Percentiles rank a stretch among this genome's conserved stretches.
Evolutionary conservation across 176 grass and related monocot genomes (phyloP).

Genomic region (Sorghum bicolor): DNA sequence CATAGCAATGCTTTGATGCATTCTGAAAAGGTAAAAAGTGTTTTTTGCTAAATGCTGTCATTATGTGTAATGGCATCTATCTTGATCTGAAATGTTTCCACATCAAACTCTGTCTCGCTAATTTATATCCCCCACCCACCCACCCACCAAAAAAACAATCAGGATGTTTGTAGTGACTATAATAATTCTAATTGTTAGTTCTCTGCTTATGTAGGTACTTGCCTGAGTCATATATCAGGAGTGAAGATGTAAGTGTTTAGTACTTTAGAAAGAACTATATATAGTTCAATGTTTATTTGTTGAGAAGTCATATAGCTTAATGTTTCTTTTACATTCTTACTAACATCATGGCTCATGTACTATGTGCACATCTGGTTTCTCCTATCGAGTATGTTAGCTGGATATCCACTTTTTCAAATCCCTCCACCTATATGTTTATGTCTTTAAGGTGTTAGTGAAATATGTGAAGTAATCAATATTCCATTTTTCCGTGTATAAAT

Average conservation of each 20-base stretch:
- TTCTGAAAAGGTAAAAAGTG: not conserved
- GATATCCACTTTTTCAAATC: not conserved
- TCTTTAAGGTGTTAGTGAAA: not conserved
- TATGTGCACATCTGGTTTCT: not conserved
- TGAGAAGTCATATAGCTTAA: no score
- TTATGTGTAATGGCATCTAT: not conserved
- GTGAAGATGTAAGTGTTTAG: slow-evolving; percentile 21
- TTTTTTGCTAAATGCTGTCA: not conserved
- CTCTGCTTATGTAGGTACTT: slow-evolving; percentile 28
- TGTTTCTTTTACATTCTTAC: not conserved
- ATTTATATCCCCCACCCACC: not conserved
- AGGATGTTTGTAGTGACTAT: not conserved
- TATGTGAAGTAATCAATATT: not conserved
- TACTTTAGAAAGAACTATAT: not conserved
- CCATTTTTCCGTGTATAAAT: not conserved
- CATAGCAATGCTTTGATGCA: not conserved
- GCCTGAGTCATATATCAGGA: slow-evolving; percentile 25
- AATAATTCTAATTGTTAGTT: not conserved
- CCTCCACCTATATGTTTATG: not conserved
- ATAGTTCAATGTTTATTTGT: not conserved
- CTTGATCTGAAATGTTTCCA: not conserved
- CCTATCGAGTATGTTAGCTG: no score
- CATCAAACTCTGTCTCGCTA: not conserved
- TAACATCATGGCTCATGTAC: not conserved
- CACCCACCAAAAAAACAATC: not conserved